Conservation (phyloP, 129 eudicot genomes). For the Heracleum sosnowskyi region DNA sequence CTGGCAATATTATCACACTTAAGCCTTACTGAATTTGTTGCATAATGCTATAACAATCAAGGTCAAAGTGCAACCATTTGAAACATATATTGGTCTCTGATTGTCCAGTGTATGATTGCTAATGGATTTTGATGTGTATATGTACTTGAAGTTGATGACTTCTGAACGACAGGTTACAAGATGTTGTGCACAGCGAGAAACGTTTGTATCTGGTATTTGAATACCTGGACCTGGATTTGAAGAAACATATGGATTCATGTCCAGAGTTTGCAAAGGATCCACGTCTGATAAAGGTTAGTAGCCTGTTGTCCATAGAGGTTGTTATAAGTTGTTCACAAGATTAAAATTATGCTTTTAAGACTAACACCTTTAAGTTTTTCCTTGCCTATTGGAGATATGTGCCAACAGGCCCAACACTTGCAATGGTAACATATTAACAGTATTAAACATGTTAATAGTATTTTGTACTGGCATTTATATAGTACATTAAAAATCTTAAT, state of each 20-base stretch:
- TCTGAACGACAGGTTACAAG: conserved; percentile 65
- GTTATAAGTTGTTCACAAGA: not conserved
- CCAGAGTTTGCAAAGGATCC: conserved; percentile 88
- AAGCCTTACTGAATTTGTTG: not conserved
- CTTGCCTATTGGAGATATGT: conserved; percentile 2
- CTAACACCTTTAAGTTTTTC: not conserved
- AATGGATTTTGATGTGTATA: not conserved
- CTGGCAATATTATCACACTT: not conserved
- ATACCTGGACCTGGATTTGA: conserved; percentile 88
- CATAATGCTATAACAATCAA: not conserved
- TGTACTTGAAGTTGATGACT: not conserved
- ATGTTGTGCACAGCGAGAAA: conserved; percentile 93
- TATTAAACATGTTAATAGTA: not conserved
- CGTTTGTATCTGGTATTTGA: conserved; percentile 88
- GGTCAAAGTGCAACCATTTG: not conserved
- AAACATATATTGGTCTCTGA: not conserved
- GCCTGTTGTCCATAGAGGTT: conserved; percentile 7
- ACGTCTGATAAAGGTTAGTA: conserved; percentile 65
- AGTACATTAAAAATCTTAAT: not conserved
- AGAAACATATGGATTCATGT: conserved; percentile 91
- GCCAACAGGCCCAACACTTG: not conserved
- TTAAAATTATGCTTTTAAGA: not conserved
- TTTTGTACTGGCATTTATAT: not conserved
- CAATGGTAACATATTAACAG: not conserved
- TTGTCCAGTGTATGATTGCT: not conserved